Conservation (phyloP, 2,329 filamentous ascomycete species). For the Waltergamsia citrina region DNA sequence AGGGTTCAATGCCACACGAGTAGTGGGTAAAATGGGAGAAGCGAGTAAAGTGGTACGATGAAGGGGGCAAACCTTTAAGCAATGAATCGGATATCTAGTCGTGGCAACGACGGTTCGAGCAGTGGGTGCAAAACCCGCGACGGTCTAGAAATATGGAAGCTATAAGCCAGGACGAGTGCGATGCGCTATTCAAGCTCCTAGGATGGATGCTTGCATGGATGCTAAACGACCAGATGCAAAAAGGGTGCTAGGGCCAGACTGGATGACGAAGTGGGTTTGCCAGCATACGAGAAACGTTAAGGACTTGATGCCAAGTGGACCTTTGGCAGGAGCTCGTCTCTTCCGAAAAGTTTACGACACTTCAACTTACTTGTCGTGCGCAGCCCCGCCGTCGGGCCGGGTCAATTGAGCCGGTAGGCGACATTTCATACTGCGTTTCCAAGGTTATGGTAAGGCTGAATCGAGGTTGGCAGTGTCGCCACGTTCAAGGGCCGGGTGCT, state of each 20-base stretch:
- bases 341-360: no score
- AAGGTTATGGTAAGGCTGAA: no score
- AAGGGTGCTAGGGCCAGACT: slow-evolving; percentile 6
- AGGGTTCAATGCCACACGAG: slow-evolving; percentile 16
- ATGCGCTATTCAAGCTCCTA: slow-evolving; percentile 10
- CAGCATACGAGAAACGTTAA: slow-evolving; percentile 6
- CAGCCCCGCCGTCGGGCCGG: no score
- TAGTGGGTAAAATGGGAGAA: slow-evolving; percentile 18
- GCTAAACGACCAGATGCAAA: slow-evolving; percentile 6
- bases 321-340: no score
- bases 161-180: slow-evolving; percentile 7
- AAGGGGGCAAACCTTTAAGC: slow-evolving; percentile 7
- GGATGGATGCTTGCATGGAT: slow-evolving; percentile 12
- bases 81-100: slow-evolving; percentile 7
- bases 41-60: slow-evolving; percentile 6
- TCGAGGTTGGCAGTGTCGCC: no score
- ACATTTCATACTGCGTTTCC: no score
- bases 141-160: slow-evolving; percentile 4
- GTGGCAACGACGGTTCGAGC: slow-evolving; percentile 9
- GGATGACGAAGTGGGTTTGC: slow-evolving; percentile 10
- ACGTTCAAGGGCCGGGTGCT: no score
- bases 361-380: no score
- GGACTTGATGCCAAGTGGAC: no score
- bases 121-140: slow-evolving; percentile 10
- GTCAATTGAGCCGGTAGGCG: no score